phyloP scores from a whole-genome alignment of 805 yeast species.

The Hanseniaspora mollemarum region DNA sequence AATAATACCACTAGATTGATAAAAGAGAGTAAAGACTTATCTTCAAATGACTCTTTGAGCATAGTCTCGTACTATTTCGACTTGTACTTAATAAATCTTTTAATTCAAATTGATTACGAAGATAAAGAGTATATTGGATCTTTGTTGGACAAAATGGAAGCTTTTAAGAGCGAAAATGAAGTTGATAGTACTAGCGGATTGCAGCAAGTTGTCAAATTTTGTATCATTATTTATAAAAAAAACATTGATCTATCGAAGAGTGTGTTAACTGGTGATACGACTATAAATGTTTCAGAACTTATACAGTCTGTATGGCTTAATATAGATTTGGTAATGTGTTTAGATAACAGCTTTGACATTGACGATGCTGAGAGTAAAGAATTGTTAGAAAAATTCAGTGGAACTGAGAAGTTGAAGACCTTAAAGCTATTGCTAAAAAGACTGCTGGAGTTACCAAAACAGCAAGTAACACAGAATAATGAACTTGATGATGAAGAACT shows the following conservation, averaged over 20 bases:
- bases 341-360: background rate
- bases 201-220: slow-evolving; percentile 7
- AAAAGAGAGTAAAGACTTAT: slow-evolving; percentile 8
- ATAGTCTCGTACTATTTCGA: slow-evolving; percentile 29
- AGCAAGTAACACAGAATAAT: background rate
- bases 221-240: slow-evolving; percentile 6
- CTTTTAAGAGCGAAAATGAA: slow-evolving; percentile 29
- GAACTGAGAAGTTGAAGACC: background rate
- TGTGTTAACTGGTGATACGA: slow-evolving; percentile 34
- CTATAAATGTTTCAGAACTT: background rate
- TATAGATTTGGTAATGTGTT: slow-evolving; percentile 6
- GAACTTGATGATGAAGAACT: slow-evolving; percentile 5
- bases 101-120: slow-evolving; percentile 42
- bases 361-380: slow-evolving; percentile 1
- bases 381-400: slow-evolving; percentile 1
- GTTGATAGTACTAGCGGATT: background rate
- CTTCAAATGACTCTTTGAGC: slow-evolving; percentile 13
- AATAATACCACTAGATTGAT: background rate
- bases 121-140: slow-evolving; percentile 50
- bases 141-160: slow-evolving; percentile 63
- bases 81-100: slow-evolving; percentile 61
- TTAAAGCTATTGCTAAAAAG: slow-evolving; percentile 11
- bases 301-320: slow-evolving; percentile 13
- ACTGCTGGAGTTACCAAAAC: background rate
- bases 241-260: slow-evolving; percentile 29